These are phyloP conservation scores for Austropuccinia psidii DNA, from an alignment of 1,284 basidiomycete species.

Conservation along the genomic window DNA sequence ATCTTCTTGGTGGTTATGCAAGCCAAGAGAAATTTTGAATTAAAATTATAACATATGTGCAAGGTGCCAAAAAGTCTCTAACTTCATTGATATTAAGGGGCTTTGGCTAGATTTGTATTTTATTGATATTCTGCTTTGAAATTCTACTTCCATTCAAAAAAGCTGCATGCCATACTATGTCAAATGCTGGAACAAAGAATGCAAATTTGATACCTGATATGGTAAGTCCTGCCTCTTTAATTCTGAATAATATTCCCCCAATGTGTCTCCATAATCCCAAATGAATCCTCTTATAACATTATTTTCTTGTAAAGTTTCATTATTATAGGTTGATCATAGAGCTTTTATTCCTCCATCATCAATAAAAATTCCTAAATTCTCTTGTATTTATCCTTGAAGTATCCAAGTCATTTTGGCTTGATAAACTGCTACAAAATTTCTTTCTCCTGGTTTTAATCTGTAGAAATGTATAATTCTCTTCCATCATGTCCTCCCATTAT, in stretches of 20 bases:
- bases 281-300: background rate
- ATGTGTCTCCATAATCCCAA: background rate
- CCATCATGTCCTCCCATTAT: too few relatives aligned
- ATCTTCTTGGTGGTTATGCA: background rate
- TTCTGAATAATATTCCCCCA: background rate
- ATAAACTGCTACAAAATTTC: too few relatives aligned
- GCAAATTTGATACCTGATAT: background rate
- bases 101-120: background rate
- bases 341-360: background rate
- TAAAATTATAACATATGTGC: background rate
- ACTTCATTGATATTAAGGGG: background rate
- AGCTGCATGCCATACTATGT: too few relatives aligned
- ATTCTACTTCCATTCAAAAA: too few relatives aligned
- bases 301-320: background rate
- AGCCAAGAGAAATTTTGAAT: background rate
- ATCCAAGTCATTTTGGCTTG: background rate
- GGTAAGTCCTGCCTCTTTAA: slow-evolving; percentile 1
- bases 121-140: background rate
- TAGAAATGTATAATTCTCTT: background rate
- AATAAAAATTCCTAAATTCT: background rate
- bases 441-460: background rate
- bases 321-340: background rate
- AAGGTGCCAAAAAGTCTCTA: background rate
- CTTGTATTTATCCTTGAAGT: background rate
- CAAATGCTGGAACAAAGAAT: too few relatives aligned